phyloP scores from a whole-genome alignment of 2,329 filamentous ascomycete species.

The Penicillium carneum region DNA sequence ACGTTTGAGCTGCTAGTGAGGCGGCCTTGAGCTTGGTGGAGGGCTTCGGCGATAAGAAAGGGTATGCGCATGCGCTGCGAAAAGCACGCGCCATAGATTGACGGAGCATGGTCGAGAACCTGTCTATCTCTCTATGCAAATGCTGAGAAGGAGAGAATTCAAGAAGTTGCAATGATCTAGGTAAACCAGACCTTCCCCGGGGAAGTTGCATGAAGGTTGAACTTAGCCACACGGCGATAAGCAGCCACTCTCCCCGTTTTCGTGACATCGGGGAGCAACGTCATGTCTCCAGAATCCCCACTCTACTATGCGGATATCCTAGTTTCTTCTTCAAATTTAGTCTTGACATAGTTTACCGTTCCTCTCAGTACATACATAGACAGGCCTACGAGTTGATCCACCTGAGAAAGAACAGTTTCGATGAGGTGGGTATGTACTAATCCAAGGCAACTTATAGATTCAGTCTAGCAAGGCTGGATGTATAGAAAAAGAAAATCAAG shows the following conservation, averaged over 20 bases:
- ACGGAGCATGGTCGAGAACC: neutral
- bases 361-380: neutral
- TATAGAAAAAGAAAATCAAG: slow-evolving; percentile 22
- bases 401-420: neutral
- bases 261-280: neutral
- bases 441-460: neutral
- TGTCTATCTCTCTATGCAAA: neutral
- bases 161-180: neutral
- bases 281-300: neutral
- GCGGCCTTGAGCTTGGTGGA: neutral
- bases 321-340: neutral
- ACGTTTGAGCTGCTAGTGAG: neutral
- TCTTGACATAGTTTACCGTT: neutral
- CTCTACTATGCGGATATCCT: neutral
- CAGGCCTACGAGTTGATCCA: neutral
- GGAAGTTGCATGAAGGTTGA: neutral
- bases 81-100: slow-evolving; percentile 13
- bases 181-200: neutral
- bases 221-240: slow-evolving; percentile 7
- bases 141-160: neutral
- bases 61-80: slow-evolving; percentile 7
- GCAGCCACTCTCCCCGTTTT: slow-evolving; percentile 1
- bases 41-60: slow-evolving; percentile 12
- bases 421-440: neutral
- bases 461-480: slow-evolving; percentile 25